Percentiles rank a stretch among this genome's conserved stretches.
Evolutionary conservation across 1,139 yeast species (phyloP).

Genomic region (Torulaspora pretoriensis): DNA sequence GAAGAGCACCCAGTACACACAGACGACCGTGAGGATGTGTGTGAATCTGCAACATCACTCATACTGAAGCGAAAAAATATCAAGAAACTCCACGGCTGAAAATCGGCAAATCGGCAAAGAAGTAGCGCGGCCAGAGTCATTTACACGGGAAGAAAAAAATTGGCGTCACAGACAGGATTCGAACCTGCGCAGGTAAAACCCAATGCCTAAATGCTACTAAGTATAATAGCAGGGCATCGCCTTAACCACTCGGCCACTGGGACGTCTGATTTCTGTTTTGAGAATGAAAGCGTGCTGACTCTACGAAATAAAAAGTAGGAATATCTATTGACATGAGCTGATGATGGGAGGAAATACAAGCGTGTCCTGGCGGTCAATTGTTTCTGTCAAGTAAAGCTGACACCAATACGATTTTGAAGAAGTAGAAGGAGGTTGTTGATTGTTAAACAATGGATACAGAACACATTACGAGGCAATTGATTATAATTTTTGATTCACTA

Average conservation of each 20-base stretch:
- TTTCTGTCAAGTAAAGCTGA: no score
- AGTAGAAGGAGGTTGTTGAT: no score
- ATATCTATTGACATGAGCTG: no score
- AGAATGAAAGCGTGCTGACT: no score
- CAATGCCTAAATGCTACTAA: slow-evolving; percentile 43
- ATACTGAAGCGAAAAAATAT: neutral
- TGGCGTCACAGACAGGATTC: slow-evolving; percentile 60
- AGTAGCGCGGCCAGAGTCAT: neutral
- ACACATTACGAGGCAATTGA: no score
- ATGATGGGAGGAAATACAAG: no score
- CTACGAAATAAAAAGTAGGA: no score
- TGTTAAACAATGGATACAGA: no score
- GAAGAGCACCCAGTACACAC: neutral
- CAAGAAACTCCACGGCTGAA: neutral
- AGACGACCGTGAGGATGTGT: neutral
- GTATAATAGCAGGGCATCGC: slow-evolving; percentile 72
- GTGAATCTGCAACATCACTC: neutral
- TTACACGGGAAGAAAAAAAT: slow-evolving; percentile 13
- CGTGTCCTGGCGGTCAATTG: no score
- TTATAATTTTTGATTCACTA: no score
- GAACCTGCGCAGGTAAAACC: slow-evolving; percentile 61
- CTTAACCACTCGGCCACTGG: slow-evolving; percentile 88
- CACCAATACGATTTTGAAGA: no score
- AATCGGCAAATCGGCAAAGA: neutral
- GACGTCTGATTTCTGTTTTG: slow-evolving; percentile 29